phyloP scores from a whole-genome alignment of 768 basidiomycete genomes.

The Xerocomellus intermedius region DNA sequence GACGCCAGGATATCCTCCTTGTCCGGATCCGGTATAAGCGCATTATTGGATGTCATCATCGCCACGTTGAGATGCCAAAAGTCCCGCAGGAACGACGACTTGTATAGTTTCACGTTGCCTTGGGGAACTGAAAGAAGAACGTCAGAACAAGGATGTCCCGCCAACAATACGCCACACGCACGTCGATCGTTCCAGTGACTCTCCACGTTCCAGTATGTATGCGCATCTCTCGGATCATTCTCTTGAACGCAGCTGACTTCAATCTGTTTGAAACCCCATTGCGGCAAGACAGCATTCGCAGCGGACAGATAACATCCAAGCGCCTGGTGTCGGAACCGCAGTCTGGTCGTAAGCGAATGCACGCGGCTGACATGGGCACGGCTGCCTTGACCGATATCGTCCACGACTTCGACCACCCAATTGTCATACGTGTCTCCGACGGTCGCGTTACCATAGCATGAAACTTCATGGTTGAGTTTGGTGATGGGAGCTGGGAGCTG shows the following conservation, averaged over 20 bases:
- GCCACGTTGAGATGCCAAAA: slow-evolving; percentile 99
- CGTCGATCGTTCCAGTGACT: slow-evolving; percentile 94
- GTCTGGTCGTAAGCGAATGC: slow-evolving; percentile 86
- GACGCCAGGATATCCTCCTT: slow-evolving; percentile 98
- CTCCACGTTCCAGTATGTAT: slow-evolving; percentile 99
- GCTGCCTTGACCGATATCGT: slow-evolving; percentile 72
- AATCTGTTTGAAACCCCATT: slow-evolving; percentile 99
- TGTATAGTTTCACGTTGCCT: slow-evolving; percentile 80
- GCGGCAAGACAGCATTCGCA: slow-evolving; percentile 84
- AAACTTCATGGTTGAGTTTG: slow-evolving; percentile 88
- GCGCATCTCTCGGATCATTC: slow-evolving; percentile 73
- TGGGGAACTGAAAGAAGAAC: slow-evolving; percentile 58
- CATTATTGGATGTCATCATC: slow-evolving; percentile 99
- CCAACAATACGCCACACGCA: slow-evolving; percentile 42
- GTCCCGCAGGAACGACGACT: slow-evolving; percentile 90
- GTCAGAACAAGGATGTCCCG: slow-evolving; percentile 2
- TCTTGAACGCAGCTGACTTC: slow-evolving; percentile 94
- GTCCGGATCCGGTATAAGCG: slow-evolving; percentile 94
- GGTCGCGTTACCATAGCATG: slow-evolving; percentile 89
- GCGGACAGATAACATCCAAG: slow-evolving; percentile 89
- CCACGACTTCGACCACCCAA: slow-evolving; percentile 92
- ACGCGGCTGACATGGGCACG: slow-evolving; percentile 62
- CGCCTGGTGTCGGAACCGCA: slow-evolving; percentile 76
- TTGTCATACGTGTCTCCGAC: slow-evolving; percentile 87
- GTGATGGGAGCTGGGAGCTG: slow-evolving; percentile 82